Percentiles rank a stretch among this genome's conserved stretches.
Evolutionary conservation across 2,329 filamentous ascomycete genomes (phyloP).

Genomic region (Myriosclerotinia duriaeana): DNA sequence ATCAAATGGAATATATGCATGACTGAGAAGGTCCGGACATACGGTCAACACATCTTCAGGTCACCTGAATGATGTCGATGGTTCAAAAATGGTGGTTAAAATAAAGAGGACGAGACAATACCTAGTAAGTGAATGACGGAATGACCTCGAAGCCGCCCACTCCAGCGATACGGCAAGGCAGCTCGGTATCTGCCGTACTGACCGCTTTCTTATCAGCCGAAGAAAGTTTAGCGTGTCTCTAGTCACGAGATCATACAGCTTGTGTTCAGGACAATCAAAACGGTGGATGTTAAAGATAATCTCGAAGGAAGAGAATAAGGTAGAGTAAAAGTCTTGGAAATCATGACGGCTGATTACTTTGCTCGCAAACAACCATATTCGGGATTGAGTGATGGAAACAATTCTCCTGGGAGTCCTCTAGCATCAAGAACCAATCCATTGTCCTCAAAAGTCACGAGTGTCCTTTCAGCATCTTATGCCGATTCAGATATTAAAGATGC

Average conservation of each 20-base stretch:
- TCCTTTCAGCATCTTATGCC: constrained; percentile 88
- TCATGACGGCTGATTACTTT: constrained; percentile 38
- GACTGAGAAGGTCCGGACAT: background rate
- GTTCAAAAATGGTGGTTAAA: constrained; percentile 6
- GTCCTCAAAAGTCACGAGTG: constrained; percentile 76
- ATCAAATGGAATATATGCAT: constrained; percentile 9
- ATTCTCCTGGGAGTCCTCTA: constrained; percentile 35
- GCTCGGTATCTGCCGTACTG: constrained; percentile 4
- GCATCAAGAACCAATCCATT: constrained; percentile 57
- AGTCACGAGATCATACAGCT: background rate
- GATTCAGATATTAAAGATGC: constrained; percentile 90
- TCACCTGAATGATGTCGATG: constrained; percentile 18
- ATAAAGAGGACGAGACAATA: constrained; percentile 18
- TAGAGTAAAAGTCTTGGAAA: background rate
- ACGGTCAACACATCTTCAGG: constrained; percentile 11
- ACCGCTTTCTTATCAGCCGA: constrained; percentile 23
- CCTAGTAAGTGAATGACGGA: constrained; percentile 13
- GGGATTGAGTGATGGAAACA: constrained; percentile 31
- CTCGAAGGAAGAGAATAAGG: background rate
- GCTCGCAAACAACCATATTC: constrained; percentile 30
- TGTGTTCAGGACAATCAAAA: constrained; percentile 13
- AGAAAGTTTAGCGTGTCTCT: constrained; percentile 2
- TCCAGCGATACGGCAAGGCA: background rate
- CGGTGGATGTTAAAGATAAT: background rate
- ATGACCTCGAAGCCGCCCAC: constrained; percentile 6